Percentiles rank a stretch among this genome's conserved stretches.
Conservation (phyloP, 305 asterid genomes). For the Fraxinus ornus region DNA sequence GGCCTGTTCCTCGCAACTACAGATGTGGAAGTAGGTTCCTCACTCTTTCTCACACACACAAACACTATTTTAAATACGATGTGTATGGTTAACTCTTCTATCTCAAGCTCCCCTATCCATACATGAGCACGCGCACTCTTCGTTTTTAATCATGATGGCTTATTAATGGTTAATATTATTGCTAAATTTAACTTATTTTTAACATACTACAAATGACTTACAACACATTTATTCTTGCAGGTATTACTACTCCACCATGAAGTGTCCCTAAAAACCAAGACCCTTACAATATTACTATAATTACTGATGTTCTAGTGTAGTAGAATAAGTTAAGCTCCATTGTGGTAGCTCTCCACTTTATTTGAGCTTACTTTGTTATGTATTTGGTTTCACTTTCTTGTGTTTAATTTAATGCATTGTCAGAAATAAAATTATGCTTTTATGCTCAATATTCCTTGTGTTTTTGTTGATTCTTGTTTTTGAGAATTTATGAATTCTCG, state of each 20-base stretch:
- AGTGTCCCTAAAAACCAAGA: not conserved
- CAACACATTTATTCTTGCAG: not conserved
- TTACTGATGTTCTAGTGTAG: not conserved
- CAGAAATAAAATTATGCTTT: not conserved
- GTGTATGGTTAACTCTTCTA: no score
- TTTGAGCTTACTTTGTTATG: not conserved
- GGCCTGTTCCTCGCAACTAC: not conserved
- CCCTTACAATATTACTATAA: not conserved
- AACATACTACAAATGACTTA: not conserved
- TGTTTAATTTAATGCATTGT: not conserved
- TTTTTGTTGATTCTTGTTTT: no score
- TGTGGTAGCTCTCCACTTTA: not conserved
- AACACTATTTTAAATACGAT: not conserved
- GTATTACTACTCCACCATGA: not conserved
- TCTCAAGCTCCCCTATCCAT: no score
- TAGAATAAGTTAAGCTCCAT: not conserved
- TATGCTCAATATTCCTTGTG: no score
- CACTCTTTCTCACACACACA: not conserved
- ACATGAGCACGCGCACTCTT: not conserved
- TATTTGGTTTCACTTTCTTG: not conserved
- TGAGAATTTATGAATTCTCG: no score
- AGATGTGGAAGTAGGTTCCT: constrained; percentile 1
- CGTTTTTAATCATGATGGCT: not conserved
- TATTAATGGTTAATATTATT: not conserved
- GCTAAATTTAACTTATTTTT: not conserved